phyloP scores from a whole-genome alignment of 768 basidiomycete species.

The Mycena rebaudengoi region DNA sequence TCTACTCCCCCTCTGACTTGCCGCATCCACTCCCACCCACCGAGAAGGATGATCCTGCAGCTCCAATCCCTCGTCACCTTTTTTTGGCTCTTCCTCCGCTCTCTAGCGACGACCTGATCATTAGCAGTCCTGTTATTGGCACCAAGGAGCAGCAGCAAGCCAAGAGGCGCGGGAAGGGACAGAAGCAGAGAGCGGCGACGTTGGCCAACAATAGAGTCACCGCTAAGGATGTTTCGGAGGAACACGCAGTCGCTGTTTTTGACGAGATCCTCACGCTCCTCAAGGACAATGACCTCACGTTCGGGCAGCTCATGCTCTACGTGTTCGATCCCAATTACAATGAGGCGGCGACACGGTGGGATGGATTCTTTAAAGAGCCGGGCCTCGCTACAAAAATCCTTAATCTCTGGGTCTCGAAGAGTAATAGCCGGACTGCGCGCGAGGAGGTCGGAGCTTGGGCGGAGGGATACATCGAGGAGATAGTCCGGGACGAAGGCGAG shows the following conservation, averaged over 20 bases:
- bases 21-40: background rate
- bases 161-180: background rate
- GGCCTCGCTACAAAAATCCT: slow-evolving; percentile 28
- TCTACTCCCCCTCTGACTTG: background rate
- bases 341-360: slow-evolving; percentile 26
- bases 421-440: slow-evolving; percentile 24
- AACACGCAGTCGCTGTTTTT: background rate
- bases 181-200: background rate
- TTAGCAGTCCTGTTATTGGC: slow-evolving; percentile 9
- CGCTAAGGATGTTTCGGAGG: background rate
- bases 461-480: slow-evolving; percentile 23
- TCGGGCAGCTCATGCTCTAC: slow-evolving; percentile 34
- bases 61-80: background rate
- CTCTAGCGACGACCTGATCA: slow-evolving; percentile 12
- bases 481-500: slow-evolving; percentile 28
- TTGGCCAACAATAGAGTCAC: background rate
- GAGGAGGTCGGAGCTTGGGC: slow-evolving; percentile 34
- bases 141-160: slow-evolving; percentile 5
- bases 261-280: slow-evolving; percentile 5
- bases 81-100: background rate
- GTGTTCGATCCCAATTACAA: slow-evolving; percentile 33
- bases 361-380: slow-evolving; percentile 30
- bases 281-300: background rate
- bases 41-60: background rate
- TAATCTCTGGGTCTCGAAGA: slow-evolving; percentile 33